These are phyloP conservation scores for Rutstroemia sp. DNA, from an alignment of 2,329 filamentous ascomycete species.

Conservation along the genomic window DNA sequence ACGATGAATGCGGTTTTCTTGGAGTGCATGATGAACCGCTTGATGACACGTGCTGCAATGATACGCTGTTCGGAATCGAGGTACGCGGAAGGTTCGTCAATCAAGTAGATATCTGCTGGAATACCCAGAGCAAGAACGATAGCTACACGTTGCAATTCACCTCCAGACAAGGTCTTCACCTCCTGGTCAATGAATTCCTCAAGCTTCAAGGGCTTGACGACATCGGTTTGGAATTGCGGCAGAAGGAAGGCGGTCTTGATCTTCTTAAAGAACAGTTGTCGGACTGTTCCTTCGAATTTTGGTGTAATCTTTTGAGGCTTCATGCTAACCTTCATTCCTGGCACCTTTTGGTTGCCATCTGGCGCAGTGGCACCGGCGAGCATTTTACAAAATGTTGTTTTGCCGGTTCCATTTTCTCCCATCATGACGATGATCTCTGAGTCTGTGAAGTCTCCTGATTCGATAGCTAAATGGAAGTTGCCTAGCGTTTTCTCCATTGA, in stretches of 20 bases:
- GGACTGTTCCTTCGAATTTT: slow-evolving; percentile 94
- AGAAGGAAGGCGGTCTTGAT: slow-evolving; percentile 95
- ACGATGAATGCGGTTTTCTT: slow-evolving; percentile 99
- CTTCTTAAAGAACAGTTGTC: slow-evolving; percentile 98
- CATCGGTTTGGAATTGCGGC: slow-evolving; percentile 98
- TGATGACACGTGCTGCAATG: slow-evolving; percentile 93
- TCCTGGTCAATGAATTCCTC: slow-evolving; percentile 99
- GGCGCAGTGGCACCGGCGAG: slow-evolving; percentile 90
- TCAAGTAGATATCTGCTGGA: slow-evolving; percentile 95
- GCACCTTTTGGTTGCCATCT: slow-evolving; percentile 69
- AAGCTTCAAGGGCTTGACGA: slow-evolving; percentile 98
- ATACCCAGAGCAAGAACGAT: slow-evolving; percentile 95
- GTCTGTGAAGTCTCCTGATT: slow-evolving; percentile 84
- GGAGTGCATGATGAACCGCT: slow-evolving; percentile 99
- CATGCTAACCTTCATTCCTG: slow-evolving; percentile 96
- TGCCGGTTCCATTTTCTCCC: slow-evolving; percentile 98
- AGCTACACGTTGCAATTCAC: slow-evolving; percentile 98
- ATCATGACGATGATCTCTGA: slow-evolving; percentile 99
- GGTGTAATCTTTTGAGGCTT: slow-evolving; percentile 99
- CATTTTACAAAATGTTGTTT: slow-evolving; percentile 97
- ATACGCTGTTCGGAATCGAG: slow-evolving; percentile 99
- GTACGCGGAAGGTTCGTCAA: slow-evolving; percentile 95
- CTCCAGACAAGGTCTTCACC: slow-evolving; percentile 97
- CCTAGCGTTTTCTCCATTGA: slow-evolving; percentile 89
- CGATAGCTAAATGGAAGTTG: slow-evolving; percentile 75